Percentiles rank a stretch among this genome's conserved stretches.
These are phyloP conservation scores for Nymphaea thermarum DNA, from an alignment of 164 flowering plant genomes.

Conservation along the genomic window DNA sequence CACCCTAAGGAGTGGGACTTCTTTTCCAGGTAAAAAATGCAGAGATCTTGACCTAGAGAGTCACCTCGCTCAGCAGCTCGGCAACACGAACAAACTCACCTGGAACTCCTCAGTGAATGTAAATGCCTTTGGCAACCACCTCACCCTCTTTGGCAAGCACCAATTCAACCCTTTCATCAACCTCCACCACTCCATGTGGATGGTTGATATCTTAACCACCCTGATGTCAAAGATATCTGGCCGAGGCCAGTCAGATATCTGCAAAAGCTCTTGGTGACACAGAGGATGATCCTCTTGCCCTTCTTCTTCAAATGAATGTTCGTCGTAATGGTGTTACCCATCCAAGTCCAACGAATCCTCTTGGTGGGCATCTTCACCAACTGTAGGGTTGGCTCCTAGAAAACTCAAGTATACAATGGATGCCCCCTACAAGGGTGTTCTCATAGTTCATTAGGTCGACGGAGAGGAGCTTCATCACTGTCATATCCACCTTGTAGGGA, in stretches of 20 bases:
- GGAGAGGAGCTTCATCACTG: conserved; percentile 77
- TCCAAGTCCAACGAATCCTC: conserved; percentile 87
- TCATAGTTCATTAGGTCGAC: conserved; percentile 92
- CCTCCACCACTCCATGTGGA: conserved; percentile 90
- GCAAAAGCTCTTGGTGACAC: conserved; percentile 90
- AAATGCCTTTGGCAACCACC: conserved; percentile 7
- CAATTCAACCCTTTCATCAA: conserved; percentile 84
- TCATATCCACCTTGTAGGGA: conserved; percentile 55
- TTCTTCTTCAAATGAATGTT: conserved; percentile 90
- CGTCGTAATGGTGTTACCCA: conserved; percentile 98
- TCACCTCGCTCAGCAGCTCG: conserved; percentile 57
- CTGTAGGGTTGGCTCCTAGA: conserved; percentile 61
- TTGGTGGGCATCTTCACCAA: conserved; percentile 73
- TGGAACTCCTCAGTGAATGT: conserved; percentile 53
- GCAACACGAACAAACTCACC: conserved; percentile 70
- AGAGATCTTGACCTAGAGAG: conserved; percentile 41
- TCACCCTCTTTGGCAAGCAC: conserved; percentile 25
- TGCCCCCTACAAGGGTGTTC: conserved; percentile 95
- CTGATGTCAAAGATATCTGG: conserved; percentile 90
- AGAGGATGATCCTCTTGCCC: conserved; percentile 86
- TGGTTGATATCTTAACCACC: conserved; percentile 66
- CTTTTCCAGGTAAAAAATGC: conserved; percentile 12
- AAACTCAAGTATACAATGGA: conserved; percentile 69
- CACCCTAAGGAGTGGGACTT: too few species aligned
- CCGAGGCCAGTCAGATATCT: conserved; percentile 94